Percentiles rank a stretch among this genome's conserved stretches.
phyloP scores from a whole-genome alignment of 73 alveolate genomes.

The Halteria grandinella region DNA sequence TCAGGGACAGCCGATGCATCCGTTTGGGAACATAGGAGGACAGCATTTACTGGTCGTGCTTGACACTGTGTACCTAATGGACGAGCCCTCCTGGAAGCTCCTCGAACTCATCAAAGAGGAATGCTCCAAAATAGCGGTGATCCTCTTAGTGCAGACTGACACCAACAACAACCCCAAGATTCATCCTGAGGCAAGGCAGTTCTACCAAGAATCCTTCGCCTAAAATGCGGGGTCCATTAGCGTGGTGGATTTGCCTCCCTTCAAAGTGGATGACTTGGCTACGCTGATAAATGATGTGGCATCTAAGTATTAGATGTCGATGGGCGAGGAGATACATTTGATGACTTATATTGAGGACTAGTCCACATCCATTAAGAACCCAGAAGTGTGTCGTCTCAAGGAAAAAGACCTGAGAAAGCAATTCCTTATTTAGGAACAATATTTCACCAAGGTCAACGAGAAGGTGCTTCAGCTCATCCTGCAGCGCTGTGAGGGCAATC shows the following conservation, averaged over 20 bases:
- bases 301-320: conserved; percentile 1
- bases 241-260: conserved; percentile 48
- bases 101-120: conserved; percentile 31
- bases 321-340: conserved; percentile 48
- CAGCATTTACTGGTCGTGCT: conserved; percentile 20
- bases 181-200: conserved; percentile 45
- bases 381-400: conserved; percentile 33
- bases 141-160: conserved; percentile 33
- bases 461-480: conserved; percentile 44
- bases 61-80: conserved; percentile 49
- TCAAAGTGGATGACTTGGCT: conserved; percentile 51
- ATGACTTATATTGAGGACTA: conserved; percentile 55
- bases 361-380: conserved; percentile 24
- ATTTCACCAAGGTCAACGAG: conserved; percentile 14
- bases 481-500: conserved; percentile 69
- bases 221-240: conserved; percentile 6
- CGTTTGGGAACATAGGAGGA: too few relatives aligned
- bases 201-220: conserved; percentile 36
- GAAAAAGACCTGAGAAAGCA: conserved; percentile 27
- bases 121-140: conserved; percentile 27
- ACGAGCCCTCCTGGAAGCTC: conserved; percentile 47
- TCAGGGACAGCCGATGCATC: conserved; percentile 10
- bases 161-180: conserved; percentile 29
- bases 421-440: conserved; percentile 40
- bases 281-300: conserved; percentile 22